Conservation (phyloP, 2,329 filamentous ascomycete species). For the Elsinoe ampelina region DNA sequence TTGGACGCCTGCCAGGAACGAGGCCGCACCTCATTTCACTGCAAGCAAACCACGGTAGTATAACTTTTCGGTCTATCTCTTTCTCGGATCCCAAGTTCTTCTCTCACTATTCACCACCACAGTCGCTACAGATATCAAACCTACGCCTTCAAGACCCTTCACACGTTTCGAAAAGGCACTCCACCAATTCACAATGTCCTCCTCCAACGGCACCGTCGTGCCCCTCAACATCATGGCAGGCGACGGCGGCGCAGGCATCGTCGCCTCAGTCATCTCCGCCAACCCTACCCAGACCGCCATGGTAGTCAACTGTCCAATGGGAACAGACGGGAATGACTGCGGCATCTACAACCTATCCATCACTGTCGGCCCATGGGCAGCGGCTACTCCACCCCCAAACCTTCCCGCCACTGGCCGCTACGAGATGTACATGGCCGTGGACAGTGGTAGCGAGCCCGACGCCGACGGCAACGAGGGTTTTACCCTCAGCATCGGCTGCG, state of each 20-base stretch:
- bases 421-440: slow-evolving; percentile 9
- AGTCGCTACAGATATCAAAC: background rate
- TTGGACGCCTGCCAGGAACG: background rate
- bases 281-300: background rate
- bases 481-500: background rate
- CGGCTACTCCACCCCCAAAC: slow-evolving; percentile 1
- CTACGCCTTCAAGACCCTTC: background rate
- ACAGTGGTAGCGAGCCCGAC: background rate
- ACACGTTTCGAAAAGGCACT: background rate
- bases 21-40: background rate
- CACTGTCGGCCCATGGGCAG: slow-evolving; percentile 9
- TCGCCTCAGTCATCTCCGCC: slow-evolving; percentile 10
- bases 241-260: background rate
- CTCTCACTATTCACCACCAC: background rate
- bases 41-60: background rate
- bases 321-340: background rate
- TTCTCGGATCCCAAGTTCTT: background rate
- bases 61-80: background rate
- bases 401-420: slow-evolving; percentile 5
- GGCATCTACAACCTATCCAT: slow-evolving; percentile 1
- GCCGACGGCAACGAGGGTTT: background rate
- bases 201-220: background rate
- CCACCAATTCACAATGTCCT: background rate
- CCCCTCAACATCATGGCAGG: background rate
- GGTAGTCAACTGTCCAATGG: slow-evolving; percentile 3